Base-by-base conservation (phyloP, 2,329 filamentous ascomycete species). In the Penicillium sp. region DNA sequence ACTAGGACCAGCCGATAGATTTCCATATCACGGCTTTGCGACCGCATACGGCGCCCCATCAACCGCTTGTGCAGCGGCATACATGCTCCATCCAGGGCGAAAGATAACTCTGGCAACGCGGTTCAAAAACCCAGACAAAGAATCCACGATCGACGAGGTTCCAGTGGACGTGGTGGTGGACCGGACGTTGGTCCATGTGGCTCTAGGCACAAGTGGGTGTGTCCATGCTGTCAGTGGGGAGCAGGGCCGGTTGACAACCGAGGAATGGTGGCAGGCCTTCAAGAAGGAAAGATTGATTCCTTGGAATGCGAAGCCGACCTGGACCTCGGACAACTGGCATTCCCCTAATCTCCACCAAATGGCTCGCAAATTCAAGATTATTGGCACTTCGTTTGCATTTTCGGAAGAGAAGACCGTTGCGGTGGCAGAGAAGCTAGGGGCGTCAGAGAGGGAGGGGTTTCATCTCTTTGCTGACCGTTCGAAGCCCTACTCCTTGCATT, bases 151-250 rank as follows among this genome's bases (percentile, higher is more conserved):
- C 13, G 64, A 67, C 27, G 63, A 66, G 31, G 64, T 67, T 11
- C 62, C 63, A 2, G 60, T 67, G 16, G 64, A 67, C 45, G 63
- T 67, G 3, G 64, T 67, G 1, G 63, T 56, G 3, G 64, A 67
- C 43, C 56, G 64, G 10, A 22, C 63, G 2, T 49, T 64, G 4
- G 53, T 60, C 14, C 62, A 64, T 49, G 45, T 52, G 10, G 62
- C 62, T 2, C 7, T 58, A 3, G 55, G 57, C 3, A 59, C 60
- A 3, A 62, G 52, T 39, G 60, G 60, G 24, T 62, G 52, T 13
- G 50, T 64, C 5, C 62, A 64, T 49, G 62, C 62, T 22, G 62
- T 64, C 10, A 64, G 62, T 34, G 61, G 62, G 8, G 55, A 60
- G 24, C 58, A 59, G 16, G 57, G 59, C 2, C 48, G 62, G 31